Evolutionary conservation across 208 protist species (phyloP).

Genomic region (Wallacemonas sp.): DNA sequence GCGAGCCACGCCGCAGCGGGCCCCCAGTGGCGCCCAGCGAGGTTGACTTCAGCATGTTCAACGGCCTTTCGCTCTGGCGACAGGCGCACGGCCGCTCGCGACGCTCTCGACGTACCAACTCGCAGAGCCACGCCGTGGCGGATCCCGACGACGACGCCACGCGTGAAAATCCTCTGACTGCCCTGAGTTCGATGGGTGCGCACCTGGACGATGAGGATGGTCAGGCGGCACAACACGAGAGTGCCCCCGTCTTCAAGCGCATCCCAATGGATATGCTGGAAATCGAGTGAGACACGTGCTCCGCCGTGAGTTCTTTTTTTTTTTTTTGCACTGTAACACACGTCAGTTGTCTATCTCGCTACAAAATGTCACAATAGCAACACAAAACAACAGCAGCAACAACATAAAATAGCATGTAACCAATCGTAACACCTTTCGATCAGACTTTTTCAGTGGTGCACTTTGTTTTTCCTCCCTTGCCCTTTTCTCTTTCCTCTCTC

Average conservation of each 20-base stretch:
- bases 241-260: conserved; percentile 9
- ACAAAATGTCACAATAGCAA: too few species aligned
- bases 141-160: neutral
- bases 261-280: conserved; percentile 8
- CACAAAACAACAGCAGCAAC: too few species aligned
- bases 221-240: neutral
- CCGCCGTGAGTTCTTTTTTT: neutral
- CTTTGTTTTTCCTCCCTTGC: too few species aligned
- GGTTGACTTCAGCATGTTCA: neutral
- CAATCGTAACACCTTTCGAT: too few species aligned
- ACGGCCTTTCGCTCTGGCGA: conserved; percentile 9
- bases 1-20: neutral
- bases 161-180: neutral
- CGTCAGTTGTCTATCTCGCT: too few species aligned
- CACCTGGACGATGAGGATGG: neutral
- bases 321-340: conserved; percentile 2
- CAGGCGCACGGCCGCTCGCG: conserved; percentile 1
- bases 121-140: too few species aligned
- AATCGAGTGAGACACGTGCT: neutral
- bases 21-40: neutral
- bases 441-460: too few species aligned
- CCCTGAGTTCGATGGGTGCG: neutral
- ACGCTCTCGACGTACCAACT: neutral
- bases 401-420: too few species aligned
- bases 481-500: too few species aligned